A percentile compares a stretch with the other conserved stretches of the same genome.
Conservation (phyloP, 2,329 filamentous ascomycete species). For the Colletotrichum cordylinicola region DNA sequence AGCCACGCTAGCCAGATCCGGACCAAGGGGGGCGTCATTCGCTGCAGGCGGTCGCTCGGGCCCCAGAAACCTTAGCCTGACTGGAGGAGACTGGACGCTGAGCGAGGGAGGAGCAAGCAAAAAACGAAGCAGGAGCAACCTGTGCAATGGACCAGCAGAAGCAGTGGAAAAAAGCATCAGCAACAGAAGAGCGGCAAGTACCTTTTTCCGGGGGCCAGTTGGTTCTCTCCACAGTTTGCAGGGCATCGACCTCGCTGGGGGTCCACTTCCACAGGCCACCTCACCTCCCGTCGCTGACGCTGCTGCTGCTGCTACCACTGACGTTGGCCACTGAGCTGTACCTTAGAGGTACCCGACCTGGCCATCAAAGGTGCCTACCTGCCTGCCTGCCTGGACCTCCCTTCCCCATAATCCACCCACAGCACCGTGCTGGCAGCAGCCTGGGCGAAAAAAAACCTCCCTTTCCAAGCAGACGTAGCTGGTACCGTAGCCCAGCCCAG, state of each 20-base stretch:
- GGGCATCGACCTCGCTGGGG: not conserved
- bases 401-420: not conserved
- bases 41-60: slow-evolving; percentile 20
- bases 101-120: not conserved
- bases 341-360: not conserved
- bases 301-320: not conserved
- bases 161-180: not conserved
- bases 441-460: slow-evolving; percentile 18
- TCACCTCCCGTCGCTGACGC: not conserved
- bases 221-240: not conserved
- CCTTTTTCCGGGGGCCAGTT: not conserved
- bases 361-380: not conserved
- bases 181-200: not conserved
- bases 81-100: not conserved
- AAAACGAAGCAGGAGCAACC: not conserved
- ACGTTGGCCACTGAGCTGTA: not conserved
- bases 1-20: not conserved
- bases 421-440: not conserved
- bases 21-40: slow-evolving; percentile 6
- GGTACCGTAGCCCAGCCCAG: not conserved
- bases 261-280: not conserved
- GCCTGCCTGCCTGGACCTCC: not conserved
- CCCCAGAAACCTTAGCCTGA: slow-evolving; percentile 10
- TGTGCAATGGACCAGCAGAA: not conserved
- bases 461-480: not conserved